These are phyloP conservation scores for Lepidium campestre DNA, from an alignment of 441 rosid genomes.

Conservation along the genomic window DNA sequence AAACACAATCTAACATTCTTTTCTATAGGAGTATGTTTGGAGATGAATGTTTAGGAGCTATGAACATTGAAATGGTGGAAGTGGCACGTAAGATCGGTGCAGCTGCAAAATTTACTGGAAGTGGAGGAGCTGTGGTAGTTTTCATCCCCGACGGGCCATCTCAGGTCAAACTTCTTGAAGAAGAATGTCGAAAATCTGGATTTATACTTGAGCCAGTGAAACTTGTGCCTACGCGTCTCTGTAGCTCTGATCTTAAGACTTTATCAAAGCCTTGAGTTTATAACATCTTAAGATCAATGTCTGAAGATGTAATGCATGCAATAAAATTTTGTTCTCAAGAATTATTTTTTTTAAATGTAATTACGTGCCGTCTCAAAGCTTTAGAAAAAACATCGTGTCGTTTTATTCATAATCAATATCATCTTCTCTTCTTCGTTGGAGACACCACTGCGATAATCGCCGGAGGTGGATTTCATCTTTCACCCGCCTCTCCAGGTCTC, in stretches of 20 bases:
- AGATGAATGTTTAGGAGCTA: slow-evolving; percentile 59
- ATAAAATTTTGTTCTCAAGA: not conserved
- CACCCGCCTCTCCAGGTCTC: not conserved
- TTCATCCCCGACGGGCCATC: slow-evolving; percentile 61
- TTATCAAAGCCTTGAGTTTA: slow-evolving; percentile 7
- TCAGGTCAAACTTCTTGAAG: slow-evolving; percentile 62
- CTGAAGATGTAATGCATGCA: not conserved
- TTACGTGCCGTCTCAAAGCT: not conserved
- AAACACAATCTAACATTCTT: not conserved
- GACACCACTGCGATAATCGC: not conserved
- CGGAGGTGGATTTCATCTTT: not conserved
- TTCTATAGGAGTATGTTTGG: slow-evolving; percentile 67
- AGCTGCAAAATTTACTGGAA: slow-evolving; percentile 84
- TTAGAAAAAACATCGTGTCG: slow-evolving; percentile 6
- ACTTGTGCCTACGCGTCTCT: slow-evolving; percentile 39
- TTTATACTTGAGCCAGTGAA: slow-evolving; percentile 28
- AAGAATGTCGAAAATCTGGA: slow-evolving; percentile 65
- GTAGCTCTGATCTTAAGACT: slow-evolving; percentile 37
- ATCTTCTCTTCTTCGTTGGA: not conserved
- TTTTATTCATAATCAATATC: not conserved
- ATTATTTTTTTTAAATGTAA: too few species aligned
- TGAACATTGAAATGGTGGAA: slow-evolving; percentile 90
- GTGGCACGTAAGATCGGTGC: slow-evolving; percentile 78
- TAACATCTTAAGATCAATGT: not conserved
- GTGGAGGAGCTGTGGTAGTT: slow-evolving; percentile 86